These are phyloP conservation scores for Tuber indicum DNA, from an alignment of 495 filamentous ascomycete genomes.

Conservation along the genomic window DNA sequence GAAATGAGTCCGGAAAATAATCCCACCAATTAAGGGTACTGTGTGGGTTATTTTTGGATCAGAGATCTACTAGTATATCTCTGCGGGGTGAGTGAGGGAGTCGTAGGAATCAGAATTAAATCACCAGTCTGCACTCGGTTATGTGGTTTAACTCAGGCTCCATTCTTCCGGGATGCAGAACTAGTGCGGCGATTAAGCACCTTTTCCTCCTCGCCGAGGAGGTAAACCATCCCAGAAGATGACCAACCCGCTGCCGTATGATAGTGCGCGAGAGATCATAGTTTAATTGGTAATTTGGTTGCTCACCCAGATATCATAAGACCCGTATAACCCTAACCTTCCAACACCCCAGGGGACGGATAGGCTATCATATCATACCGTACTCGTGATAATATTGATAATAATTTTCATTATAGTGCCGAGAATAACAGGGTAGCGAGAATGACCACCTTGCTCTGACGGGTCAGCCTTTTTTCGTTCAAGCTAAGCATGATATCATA, in stretches of 20 bases:
- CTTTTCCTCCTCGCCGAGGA: neutral
- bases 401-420: too few species aligned
- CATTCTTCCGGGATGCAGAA: neutral
- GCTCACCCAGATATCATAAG: neutral
- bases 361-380: too few species aligned
- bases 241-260: neutral
- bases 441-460: too few species aligned
- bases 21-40: neutral
- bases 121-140: neutral
- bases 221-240: neutral
- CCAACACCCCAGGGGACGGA: neutral
- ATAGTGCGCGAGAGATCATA: neutral
- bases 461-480: too few species aligned
- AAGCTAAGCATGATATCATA: too few species aligned
- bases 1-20: neutral
- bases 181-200: neutral
- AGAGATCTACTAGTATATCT: neutral
- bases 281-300: neutral
- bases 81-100: neutral
- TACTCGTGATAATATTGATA: too few species aligned
- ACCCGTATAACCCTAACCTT: neutral
- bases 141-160: neutral
- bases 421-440: too few species aligned
- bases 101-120: neutral
- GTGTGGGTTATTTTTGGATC: neutral